These are phyloP conservation scores for Leccinum brunneo-olivaceum DNA, from an alignment of 1,284 basidiomycete genomes.

Conservation along the genomic window DNA sequence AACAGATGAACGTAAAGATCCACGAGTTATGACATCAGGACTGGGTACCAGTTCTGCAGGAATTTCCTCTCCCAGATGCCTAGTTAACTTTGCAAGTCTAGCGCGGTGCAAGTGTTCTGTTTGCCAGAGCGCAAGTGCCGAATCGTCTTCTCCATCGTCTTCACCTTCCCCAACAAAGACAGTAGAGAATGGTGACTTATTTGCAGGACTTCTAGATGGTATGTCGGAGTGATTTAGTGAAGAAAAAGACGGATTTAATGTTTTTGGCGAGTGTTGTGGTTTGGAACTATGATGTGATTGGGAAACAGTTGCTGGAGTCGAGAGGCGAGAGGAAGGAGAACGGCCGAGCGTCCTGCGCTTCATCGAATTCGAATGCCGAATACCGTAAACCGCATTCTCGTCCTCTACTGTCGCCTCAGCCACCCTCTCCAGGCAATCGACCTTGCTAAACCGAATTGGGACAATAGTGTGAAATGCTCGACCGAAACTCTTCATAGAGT, in stretches of 20 bases:
- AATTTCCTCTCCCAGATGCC: slow-evolving; percentile 35
- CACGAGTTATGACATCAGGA: slow-evolving; percentile 2
- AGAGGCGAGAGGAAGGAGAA: neutral
- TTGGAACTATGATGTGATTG: slow-evolving; percentile 1
- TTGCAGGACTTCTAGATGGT: slow-evolving; percentile 12
- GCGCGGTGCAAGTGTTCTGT: slow-evolving; percentile 28
- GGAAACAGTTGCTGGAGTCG: slow-evolving; percentile 2
- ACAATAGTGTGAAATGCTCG: slow-evolving; percentile 11
- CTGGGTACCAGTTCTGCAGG: slow-evolving; percentile 33
- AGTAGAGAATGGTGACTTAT: slow-evolving; percentile 12
- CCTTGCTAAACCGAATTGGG: neutral
- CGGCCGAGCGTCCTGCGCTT: neutral
- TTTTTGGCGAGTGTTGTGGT: slow-evolving; percentile 1
- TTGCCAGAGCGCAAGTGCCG: slow-evolving; percentile 6
- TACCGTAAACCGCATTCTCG: neutral
- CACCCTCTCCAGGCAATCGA: slow-evolving; percentile 1
- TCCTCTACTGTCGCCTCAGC: slow-evolving; percentile 1
- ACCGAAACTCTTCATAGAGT: slow-evolving; percentile 2
- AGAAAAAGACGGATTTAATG: slow-evolving; percentile 10
- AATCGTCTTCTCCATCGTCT: slow-evolving; percentile 7
- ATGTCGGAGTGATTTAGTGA: slow-evolving; percentile 6
- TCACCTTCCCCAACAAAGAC: slow-evolving; percentile 6
- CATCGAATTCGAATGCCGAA: neutral
- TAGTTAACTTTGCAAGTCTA: slow-evolving; percentile 36
- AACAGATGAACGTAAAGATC: neutral